Evolutionary conservation across 768 basidiomycete species (phyloP).

Genomic region (Russula olivacea): DNA sequence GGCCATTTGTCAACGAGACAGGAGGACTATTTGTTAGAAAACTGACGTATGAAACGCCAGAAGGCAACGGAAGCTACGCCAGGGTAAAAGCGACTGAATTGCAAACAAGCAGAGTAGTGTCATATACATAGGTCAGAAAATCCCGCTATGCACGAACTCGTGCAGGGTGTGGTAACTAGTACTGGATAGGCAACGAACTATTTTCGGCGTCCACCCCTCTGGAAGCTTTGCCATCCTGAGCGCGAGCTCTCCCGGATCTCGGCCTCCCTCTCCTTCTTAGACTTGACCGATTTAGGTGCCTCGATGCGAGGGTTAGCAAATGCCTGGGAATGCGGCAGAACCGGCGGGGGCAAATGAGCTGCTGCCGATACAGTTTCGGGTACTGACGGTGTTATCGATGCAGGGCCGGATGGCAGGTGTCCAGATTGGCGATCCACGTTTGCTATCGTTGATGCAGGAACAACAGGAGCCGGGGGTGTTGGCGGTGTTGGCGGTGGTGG

Average conservation of each 20-base stretch:
- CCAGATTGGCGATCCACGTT: constrained; percentile 15
- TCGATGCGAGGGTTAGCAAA: not conserved
- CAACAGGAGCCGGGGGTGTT: not conserved
- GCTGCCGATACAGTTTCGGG: not conserved
- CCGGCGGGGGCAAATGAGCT: constrained; percentile 14
- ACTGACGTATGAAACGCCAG: not conserved
- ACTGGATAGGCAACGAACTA: not conserved
- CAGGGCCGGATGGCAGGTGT: constrained; percentile 9
- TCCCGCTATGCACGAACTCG: not conserved
- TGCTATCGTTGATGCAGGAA: not conserved
- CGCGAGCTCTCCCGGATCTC: constrained; percentile 21
- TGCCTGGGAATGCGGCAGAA: not conserved
- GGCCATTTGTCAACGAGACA: not conserved
- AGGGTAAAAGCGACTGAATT: not conserved
- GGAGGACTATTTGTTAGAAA: not conserved
- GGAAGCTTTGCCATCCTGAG: constrained; percentile 27
- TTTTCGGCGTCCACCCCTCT: constrained; percentile 25
- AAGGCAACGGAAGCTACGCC: not conserved
- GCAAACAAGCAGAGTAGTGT: not conserved
- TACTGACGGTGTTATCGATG: constrained; percentile 24
- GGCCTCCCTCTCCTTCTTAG: constrained; percentile 19
- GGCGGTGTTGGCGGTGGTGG: not conserved
- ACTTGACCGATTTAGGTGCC: not conserved
- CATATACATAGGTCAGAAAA: not conserved
- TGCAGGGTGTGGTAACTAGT: not conserved